Evolutionary conservation across 2,329 filamentous ascomycete species (phyloP).

Genomic region (Aspergillus pseudoterreus): DNA sequence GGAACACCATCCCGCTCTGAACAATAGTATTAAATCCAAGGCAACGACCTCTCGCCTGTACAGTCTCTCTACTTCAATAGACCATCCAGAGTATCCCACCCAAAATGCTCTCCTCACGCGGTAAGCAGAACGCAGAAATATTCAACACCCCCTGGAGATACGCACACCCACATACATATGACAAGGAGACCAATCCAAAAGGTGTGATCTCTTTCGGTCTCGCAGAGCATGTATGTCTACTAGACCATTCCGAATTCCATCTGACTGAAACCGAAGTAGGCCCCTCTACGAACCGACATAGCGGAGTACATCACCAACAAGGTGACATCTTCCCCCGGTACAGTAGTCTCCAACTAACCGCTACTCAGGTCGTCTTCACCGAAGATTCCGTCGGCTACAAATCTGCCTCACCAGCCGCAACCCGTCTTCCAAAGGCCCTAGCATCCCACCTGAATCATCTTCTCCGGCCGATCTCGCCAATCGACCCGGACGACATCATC

Average conservation of each 20-base stretch:
- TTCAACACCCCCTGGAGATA: constrained; percentile 26
- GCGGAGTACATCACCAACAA: constrained; percentile 37
- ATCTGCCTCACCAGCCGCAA: constrained; percentile 35
- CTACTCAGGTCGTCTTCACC: constrained; percentile 26
- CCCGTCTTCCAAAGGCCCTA: constrained; percentile 38
- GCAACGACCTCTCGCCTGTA: not conserved
- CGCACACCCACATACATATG: constrained; percentile 21
- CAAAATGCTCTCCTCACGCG: constrained; percentile 28
- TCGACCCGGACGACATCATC: constrained; percentile 37
- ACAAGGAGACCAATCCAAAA: constrained; percentile 25
- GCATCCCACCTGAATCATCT: constrained; percentile 41
- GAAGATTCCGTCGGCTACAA: constrained; percentile 39
- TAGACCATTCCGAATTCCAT: not conserved
- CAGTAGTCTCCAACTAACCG: not conserved
- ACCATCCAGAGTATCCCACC: not conserved
- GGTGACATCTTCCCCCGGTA: constrained; percentile 12
- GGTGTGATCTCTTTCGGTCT: constrained; percentile 35
- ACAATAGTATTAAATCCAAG: too few species aligned
- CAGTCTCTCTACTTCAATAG: not conserved
- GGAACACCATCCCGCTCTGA: too few species aligned
- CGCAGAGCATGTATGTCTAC: constrained; percentile 31
- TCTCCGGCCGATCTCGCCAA: constrained; percentile 33
- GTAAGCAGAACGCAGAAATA: constrained; percentile 18
- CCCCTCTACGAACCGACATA: constrained; percentile 36
- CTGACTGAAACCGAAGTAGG: constrained; percentile 20